Percentiles rank a stretch among this genome's conserved stretches.
These are phyloP conservation scores for Verticillium zaregamsianum DNA, from an alignment of 2,329 filamentous ascomycete species.

Conservation along the genomic window DNA sequence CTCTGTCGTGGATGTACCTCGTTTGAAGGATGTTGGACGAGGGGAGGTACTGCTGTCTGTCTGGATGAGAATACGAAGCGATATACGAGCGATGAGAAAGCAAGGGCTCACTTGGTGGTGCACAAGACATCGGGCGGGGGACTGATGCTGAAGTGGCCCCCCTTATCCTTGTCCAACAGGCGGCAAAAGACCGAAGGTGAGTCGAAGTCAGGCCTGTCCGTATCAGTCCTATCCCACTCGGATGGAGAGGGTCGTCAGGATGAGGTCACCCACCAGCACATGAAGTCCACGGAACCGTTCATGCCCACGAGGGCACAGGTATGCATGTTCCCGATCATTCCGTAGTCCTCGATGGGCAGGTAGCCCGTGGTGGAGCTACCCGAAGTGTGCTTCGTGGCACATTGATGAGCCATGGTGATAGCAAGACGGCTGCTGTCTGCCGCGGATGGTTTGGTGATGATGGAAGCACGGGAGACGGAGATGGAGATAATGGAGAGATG, in stretches of 20 bases:
- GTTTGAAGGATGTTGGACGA: constrained; percentile 74
- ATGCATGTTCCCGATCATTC: constrained; percentile 76
- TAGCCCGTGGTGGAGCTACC: constrained; percentile 32
- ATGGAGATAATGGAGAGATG: not conserved
- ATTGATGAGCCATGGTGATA: constrained; percentile 26
- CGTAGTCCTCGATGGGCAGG: constrained; percentile 70
- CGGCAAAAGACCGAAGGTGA: constrained; percentile 73
- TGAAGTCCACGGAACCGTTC: constrained; percentile 69
- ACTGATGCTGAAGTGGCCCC: constrained; percentile 68
- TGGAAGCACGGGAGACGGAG: not conserved
- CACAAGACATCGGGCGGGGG: constrained; percentile 45
- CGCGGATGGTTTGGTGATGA: not conserved
- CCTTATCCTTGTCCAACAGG: constrained; percentile 69
- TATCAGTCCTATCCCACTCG: not conserved
- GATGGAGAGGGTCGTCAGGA: not conserved
- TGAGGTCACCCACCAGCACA: constrained; percentile 60
- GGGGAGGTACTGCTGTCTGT: constrained; percentile 65
- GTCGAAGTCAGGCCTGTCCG: constrained; percentile 69
- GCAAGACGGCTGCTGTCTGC: not conserved
- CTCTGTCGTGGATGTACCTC: constrained; percentile 71
- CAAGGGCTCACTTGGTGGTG: constrained; percentile 53
- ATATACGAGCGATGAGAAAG: not conserved
- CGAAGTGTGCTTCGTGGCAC: constrained; percentile 20
- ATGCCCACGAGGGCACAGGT: constrained; percentile 73
- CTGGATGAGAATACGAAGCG: not conserved